phyloP scores from a whole-genome alignment of 768 basidiomycete genomes.

The Rossbeevera mucosa region DNA sequence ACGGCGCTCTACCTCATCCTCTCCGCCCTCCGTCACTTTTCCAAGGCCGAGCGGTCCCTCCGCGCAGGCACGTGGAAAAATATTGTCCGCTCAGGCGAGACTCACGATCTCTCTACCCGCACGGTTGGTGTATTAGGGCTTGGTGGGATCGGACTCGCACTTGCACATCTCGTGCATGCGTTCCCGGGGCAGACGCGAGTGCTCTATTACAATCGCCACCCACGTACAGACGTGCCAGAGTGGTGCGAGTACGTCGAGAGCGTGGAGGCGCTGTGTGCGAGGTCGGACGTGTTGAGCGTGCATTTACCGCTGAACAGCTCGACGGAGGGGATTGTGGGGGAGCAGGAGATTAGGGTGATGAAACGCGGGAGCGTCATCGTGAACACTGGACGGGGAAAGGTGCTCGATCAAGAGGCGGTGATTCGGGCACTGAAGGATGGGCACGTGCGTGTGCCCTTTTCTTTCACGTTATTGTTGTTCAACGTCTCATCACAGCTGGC shows the following conservation, averaged over 20 bases:
- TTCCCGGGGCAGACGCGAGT: constrained; percentile 79
- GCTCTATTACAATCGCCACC: constrained; percentile 70
- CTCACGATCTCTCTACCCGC: constrained; percentile 63
- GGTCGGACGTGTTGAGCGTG: constrained; percentile 81
- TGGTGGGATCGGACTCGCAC: constrained; percentile 68
- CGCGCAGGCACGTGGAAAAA: constrained; percentile 60
- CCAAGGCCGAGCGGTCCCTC: constrained; percentile 51
- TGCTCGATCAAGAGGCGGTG: constrained; percentile 84
- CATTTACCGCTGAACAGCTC: constrained; percentile 75
- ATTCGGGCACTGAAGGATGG: constrained; percentile 82
- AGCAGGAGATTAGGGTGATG: constrained; percentile 69
- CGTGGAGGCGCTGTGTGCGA: constrained; percentile 55
- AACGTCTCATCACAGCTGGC: not conserved
- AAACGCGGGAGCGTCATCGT: constrained; percentile 76
- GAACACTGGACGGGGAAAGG: constrained; percentile 85
- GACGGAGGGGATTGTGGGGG: constrained; percentile 69
- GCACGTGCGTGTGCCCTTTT: constrained; percentile 54
- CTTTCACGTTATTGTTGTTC: too few relatives aligned
- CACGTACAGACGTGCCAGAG: constrained; percentile 51
- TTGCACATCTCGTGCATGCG: constrained; percentile 66
- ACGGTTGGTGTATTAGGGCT: constrained; percentile 72
- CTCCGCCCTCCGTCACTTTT: constrained; percentile 70
- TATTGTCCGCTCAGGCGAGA: constrained; percentile 38
- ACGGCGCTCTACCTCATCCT: constrained; percentile 81
- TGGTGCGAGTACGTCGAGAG: constrained; percentile 79